phyloP scores from a whole-genome alignment of 139 green algal species.

The Chlorella sp. region DNA sequence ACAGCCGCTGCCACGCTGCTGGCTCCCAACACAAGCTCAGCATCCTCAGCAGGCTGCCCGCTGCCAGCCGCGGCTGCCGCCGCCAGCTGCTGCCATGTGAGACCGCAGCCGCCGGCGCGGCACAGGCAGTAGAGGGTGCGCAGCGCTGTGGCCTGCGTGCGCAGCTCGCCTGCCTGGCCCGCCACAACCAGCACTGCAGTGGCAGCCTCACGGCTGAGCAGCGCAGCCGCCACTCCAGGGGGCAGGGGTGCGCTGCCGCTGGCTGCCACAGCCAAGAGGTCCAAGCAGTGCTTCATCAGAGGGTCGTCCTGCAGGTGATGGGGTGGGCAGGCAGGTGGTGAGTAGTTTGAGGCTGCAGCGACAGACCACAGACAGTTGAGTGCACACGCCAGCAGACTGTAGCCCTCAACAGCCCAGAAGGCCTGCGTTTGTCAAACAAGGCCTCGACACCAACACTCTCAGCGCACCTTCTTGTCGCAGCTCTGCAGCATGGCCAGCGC shows the following conservation, averaged over 20 bases:
- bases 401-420: too few species aligned
- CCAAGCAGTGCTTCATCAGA: conserved; percentile 22
- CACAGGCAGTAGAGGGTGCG: conserved; percentile 17
- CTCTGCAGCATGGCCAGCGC: conserved; percentile 31
- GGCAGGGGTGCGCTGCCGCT: not conserved
- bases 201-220: conserved; percentile 22
- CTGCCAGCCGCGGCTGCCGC: not conserved
- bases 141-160: conserved; percentile 23
- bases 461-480: conserved; percentile 25
- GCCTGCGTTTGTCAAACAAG: too few species aligned
- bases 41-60: not conserved
- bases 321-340: too few species aligned
- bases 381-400: too few species aligned
- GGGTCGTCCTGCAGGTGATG: conserved; percentile 11
- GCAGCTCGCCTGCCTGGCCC: not conserved
- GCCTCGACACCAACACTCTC: too few species aligned
- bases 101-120: conserved; percentile 18
- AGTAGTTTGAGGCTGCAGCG: too few species aligned
- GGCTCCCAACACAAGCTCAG: not conserved
- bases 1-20: not conserved
- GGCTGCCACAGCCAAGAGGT: conserved; percentile 12
- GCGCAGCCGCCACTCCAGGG: not conserved
- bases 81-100: conserved; percentile 24
- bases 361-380: too few species aligned
- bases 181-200: conserved; percentile 3